A percentile compares a stretch with the other conserved stretches of the same genome.
Conservation (phyloP, 768 basidiomycete genomes). For the Pholiota molesta region DNA sequence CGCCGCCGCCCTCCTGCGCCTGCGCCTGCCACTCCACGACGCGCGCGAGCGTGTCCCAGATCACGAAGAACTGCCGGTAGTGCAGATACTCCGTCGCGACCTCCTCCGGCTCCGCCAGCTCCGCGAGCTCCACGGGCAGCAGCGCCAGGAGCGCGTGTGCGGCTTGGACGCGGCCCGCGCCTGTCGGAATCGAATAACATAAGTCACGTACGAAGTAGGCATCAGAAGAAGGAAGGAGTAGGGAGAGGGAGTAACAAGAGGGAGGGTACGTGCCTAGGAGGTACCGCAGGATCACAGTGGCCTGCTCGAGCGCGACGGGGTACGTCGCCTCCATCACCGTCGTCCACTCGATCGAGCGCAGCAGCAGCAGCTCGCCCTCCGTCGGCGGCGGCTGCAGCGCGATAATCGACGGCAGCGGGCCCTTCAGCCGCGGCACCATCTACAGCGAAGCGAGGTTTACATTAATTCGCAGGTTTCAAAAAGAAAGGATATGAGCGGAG, state of each 20-base stretch:
- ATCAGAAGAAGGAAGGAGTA: no score
- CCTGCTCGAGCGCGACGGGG: slow-evolving; percentile 78
- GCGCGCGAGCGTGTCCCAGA: slow-evolving; percentile 68
- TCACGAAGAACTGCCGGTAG: slow-evolving; percentile 77
- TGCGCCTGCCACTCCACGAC: slow-evolving; percentile 63
- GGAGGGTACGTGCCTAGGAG: slow-evolving; percentile 81
- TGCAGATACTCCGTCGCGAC: slow-evolving; percentile 76
- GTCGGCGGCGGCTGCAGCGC: slow-evolving; percentile 43
- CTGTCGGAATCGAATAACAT: slow-evolving; percentile 35
- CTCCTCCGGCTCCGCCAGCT: slow-evolving; percentile 70
- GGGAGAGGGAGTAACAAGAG: no score
- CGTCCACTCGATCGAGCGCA: slow-evolving; percentile 95
- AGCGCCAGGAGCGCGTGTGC: slow-evolving; percentile 61
- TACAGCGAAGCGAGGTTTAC: no score
- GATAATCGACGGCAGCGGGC: slow-evolving; percentile 49
- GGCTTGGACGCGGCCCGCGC: slow-evolving; percentile 71
- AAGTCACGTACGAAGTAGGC: no score
- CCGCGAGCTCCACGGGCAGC: slow-evolving; percentile 65
- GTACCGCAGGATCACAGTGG: slow-evolving; percentile 86
- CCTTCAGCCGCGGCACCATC: slow-evolving; percentile 7
- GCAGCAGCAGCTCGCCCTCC: slow-evolving; percentile 63
- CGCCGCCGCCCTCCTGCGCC: slow-evolving; percentile 27
- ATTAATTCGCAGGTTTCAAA: no score
- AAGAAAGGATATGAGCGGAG: no score
- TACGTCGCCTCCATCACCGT: slow-evolving; percentile 76